Conservation (phyloP, 768 basidiomycete genomes). For the Pisolithus orientalis region DNA sequence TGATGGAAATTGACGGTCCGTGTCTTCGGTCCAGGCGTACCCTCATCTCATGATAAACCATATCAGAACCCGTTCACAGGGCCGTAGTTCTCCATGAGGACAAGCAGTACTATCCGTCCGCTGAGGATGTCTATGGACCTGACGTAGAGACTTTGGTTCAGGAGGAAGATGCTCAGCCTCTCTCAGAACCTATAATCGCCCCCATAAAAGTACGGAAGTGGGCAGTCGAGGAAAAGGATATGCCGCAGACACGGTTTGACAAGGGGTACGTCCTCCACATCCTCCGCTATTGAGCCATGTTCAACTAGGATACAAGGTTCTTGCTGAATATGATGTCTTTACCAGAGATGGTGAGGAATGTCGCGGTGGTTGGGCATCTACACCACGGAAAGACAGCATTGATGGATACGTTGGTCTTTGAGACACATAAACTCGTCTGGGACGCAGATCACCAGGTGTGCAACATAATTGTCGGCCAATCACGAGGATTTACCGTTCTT, state of each 20-base stretch:
- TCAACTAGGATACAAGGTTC: constrained; percentile 50
- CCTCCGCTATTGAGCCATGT: constrained; percentile 3
- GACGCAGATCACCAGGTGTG: constrained; percentile 84
- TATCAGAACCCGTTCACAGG: constrained; percentile 66
- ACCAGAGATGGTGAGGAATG: constrained; percentile 93
- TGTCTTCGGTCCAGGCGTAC: constrained; percentile 2
- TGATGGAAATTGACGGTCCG: constrained; percentile 85
- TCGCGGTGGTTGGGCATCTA: constrained; percentile 92
- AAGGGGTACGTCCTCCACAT: constrained; percentile 61
- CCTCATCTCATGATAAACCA: constrained; percentile 4
- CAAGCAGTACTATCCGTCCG: constrained; percentile 96
- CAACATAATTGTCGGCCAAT: constrained; percentile 12
- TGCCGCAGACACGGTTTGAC: constrained; percentile 97
- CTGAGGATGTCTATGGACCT: constrained; percentile 84
- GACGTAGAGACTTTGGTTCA: constrained; percentile 96
- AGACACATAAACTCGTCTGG: constrained; percentile 94
- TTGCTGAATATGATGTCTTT: constrained; percentile 85
- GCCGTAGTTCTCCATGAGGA: constrained; percentile 92
- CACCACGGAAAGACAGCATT: constrained; percentile 98
- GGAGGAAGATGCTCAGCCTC: constrained; percentile 95
- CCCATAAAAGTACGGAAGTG: constrained; percentile 94
- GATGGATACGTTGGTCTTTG: constrained; percentile 94
- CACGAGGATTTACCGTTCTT: constrained; percentile 17
- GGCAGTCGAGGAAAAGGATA: constrained; percentile 90
- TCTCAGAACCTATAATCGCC: constrained; percentile 91